Evolutionary conservation across 2,329 filamentous ascomycete genomes (phyloP).

Genomic region (Xylariaceae sp.): DNA sequence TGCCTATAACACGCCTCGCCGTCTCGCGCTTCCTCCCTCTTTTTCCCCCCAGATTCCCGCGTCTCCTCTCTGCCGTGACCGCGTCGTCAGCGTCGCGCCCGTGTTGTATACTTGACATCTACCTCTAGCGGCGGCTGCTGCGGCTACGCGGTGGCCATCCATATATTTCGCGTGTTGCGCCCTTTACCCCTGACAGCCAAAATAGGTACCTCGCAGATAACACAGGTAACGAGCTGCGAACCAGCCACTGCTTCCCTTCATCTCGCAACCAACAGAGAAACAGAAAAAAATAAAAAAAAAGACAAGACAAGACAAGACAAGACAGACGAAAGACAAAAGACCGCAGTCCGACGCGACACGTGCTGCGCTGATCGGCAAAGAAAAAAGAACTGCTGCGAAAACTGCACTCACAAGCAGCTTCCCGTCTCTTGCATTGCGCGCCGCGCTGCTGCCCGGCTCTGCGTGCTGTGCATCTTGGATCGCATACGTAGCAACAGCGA

Average conservation of each 20-base stretch:
- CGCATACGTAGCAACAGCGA: not conserved
- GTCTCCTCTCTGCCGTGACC: slow-evolving; percentile 10
- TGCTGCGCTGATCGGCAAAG: not conserved
- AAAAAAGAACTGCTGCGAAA: slow-evolving; percentile 9
- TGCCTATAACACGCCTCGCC: not conserved
- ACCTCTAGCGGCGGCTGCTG: too few species aligned
- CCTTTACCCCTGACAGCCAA: slow-evolving; percentile 3
- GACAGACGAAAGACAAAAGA: not conserved
- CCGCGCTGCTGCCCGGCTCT: slow-evolving; percentile 14
- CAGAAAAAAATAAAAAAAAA: not conserved
- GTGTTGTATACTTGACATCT: slow-evolving; percentile 10
- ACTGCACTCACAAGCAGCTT: slow-evolving; percentile 24
- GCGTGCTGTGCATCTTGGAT: not conserved
- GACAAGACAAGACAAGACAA: not conserved
- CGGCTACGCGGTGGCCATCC: not conserved
- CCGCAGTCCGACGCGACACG: not conserved
- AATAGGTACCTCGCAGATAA: not conserved
- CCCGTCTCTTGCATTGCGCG: slow-evolving; percentile 12
- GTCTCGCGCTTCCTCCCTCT: slow-evolving; percentile 7
- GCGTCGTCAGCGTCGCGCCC: slow-evolving; percentile 3
- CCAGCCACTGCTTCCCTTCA: not conserved
- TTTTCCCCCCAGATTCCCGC: slow-evolving; percentile 15
- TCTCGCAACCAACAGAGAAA: not conserved
- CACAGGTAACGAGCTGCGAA: not conserved
- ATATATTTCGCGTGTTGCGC: slow-evolving; percentile 7